Evolutionary conservation across 139 green algal species (phyloP).

Genomic region (Parachlorella kessleri): DNA sequence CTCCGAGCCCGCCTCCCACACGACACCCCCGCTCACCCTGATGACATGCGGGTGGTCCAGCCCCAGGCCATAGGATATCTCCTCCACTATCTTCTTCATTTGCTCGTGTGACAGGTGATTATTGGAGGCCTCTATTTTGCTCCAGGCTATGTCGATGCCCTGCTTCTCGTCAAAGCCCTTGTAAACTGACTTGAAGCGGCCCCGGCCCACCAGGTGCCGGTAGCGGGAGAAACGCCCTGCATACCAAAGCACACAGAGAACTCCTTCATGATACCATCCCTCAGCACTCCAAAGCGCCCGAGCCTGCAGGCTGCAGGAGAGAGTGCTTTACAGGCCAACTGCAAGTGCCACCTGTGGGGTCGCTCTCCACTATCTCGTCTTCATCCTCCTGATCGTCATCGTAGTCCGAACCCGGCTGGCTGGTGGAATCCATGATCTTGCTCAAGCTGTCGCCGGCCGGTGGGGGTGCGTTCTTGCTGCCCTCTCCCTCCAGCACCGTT

Average conservation of each 20-base stretch:
- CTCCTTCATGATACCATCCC: background rate
- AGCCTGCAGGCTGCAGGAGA: background rate
- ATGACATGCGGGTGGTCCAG: constrained; percentile 94
- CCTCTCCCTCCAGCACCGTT: background rate
- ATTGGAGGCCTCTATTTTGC: constrained; percentile 69
- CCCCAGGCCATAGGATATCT: constrained; percentile 80
- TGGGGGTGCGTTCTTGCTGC: background rate
- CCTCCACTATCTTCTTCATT: constrained; percentile 67
- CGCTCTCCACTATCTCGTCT: constrained; percentile 39
- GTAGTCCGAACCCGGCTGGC: too few species aligned
- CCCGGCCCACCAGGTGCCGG: constrained; percentile 65
- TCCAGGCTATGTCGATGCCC: constrained; percentile 92
- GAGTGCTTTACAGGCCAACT: background rate
- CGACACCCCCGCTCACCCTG: constrained; percentile 31
- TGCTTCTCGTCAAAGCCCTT: constrained; percentile 81
- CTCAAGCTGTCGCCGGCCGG: background rate
- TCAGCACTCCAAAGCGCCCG: background rate
- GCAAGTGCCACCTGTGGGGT: constrained; percentile 19
- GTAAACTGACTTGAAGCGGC: constrained; percentile 88
- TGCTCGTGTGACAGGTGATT: constrained; percentile 68
- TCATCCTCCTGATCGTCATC: constrained; percentile 31
- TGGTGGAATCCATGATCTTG: background rate
- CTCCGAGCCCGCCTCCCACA: background rate
- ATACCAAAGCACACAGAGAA: background rate
- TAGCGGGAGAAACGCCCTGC: constrained; percentile 79